These are phyloP conservation scores for Cryptosporidium canis DNA, from an alignment of 169 alveolate genomes.

Conservation along the genomic window DNA sequence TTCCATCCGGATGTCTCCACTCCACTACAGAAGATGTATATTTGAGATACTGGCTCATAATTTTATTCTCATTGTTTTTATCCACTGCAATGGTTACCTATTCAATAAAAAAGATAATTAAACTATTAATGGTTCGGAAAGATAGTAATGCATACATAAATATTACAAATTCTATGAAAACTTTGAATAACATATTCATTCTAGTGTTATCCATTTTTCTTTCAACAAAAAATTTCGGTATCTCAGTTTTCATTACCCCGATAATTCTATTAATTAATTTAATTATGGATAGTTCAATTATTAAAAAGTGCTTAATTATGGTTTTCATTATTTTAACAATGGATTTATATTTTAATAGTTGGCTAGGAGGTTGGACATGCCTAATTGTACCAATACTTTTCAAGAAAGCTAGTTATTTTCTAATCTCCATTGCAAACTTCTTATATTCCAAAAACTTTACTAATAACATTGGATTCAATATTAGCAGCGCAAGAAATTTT, in stretches of 20 bases:
- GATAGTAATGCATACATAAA: background rate
- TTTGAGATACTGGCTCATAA: background rate
- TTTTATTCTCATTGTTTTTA: background rate
- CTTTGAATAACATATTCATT: background rate
- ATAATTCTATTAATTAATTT: background rate
- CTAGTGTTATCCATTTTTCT: background rate
- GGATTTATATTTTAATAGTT: background rate
- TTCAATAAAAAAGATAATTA: background rate
- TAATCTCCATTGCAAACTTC: background rate
- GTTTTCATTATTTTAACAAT: background rate
- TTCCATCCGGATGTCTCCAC: background rate
- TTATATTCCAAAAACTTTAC: background rate
- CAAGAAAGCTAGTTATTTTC: background rate
- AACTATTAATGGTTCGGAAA: background rate
- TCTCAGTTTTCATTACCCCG: conserved; percentile 1
- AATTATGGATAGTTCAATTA: background rate
- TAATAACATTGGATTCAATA: background rate
- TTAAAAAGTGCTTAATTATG: background rate
- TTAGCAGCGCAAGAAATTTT: conserved; percentile 24
- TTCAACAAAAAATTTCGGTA: conserved; percentile 33
- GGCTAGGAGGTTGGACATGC: background rate
- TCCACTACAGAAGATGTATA: background rate
- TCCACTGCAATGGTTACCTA: background rate
- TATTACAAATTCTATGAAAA: background rate
- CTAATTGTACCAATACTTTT: background rate